These are phyloP conservation scores for Sugiyamaella chiloensis DNA, from an alignment of 805 yeast species.

Conservation along the genomic window DNA sequence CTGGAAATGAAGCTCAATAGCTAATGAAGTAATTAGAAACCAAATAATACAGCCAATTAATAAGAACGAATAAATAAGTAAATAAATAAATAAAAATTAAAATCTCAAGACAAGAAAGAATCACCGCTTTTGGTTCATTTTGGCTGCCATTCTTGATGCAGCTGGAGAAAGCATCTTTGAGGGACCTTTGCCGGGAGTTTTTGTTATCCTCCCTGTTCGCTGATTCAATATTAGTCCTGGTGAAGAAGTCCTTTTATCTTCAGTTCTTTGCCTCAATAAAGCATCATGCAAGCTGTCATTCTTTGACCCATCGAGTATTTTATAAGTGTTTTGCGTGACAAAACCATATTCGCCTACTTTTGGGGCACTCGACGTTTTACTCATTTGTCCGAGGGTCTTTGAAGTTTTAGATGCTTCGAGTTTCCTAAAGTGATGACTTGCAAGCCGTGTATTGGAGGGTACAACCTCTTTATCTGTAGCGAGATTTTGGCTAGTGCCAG, in stretches of 20 bases:
- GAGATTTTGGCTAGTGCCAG: background rate
- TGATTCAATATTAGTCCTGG: slow-evolving; percentile 4
- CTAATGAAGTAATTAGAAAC: background rate
- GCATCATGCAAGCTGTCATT: slow-evolving; percentile 10
- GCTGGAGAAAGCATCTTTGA: slow-evolving; percentile 17
- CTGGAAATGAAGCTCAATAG: background rate
- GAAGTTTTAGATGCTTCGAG: background rate
- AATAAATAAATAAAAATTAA: background rate
- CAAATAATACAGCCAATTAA: slow-evolving; percentile 5
- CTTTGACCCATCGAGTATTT: slow-evolving; percentile 15
- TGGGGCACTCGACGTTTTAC: slow-evolving; percentile 6
- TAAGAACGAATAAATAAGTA: slow-evolving; percentile 1
- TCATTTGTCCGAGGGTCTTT: background rate
- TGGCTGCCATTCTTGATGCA: slow-evolving; percentile 11
- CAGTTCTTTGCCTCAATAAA: background rate
- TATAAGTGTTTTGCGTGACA: slow-evolving; percentile 18
- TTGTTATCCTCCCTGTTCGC: slow-evolving; percentile 15
- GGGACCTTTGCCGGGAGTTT: slow-evolving; percentile 11
- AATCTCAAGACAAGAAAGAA: no score
- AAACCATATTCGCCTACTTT: slow-evolving; percentile 17
- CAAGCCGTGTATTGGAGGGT: background rate
- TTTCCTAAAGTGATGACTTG: background rate
- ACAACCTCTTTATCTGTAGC: background rate
- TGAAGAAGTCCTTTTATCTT: background rate
- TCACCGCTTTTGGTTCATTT: slow-evolving; percentile 1